Percentiles rank a stretch among this genome's conserved stretches.
Conservation (phyloP, 2,329 filamentous ascomycete genomes). For the Colletotrichum paranaense region DNA sequence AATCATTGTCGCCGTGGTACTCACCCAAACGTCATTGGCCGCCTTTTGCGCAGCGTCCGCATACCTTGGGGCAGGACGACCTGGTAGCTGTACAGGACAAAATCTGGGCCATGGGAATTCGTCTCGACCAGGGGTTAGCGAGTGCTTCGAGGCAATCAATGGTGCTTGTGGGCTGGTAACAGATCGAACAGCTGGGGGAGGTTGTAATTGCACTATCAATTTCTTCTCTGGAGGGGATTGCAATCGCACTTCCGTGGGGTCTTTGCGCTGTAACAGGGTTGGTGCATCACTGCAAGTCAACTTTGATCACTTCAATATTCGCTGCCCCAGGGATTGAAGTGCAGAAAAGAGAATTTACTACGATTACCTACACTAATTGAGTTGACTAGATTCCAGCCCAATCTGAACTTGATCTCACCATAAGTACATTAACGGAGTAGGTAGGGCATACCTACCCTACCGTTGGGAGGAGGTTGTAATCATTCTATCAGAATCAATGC, state of each 20-base stretch:
- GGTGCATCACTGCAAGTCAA: constrained; percentile 22
- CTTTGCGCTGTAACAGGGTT: constrained; percentile 5
- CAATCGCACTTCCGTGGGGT: constrained; percentile 15
- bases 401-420: too few species aligned
- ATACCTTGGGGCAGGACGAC: constrained; percentile 15
- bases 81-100: constrained; percentile 20
- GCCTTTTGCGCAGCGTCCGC: constrained; percentile 22
- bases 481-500: too few species aligned
- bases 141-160: constrained; percentile 23
- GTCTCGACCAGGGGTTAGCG: constrained; percentile 5
- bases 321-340: not conserved
- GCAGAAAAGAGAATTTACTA: not conserved
- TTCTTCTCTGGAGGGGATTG: constrained; percentile 26
- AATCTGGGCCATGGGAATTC: constrained; percentile 7
- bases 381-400: too few species aligned
- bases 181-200: not conserved
- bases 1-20: not conserved
- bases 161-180: constrained; percentile 16
- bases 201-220: constrained; percentile 14
- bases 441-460: too few species aligned
- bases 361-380: too few species aligned
- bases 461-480: not conserved
- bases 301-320: constrained; percentile 31
- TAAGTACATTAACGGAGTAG: too few species aligned
- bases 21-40: not conserved